A percentile compares a stretch with the other conserved stretches of the same genome.
Evolutionary conservation across 2,329 filamentous ascomycete genomes (phyloP).

Genomic region (Cladobotryum protrusum): DNA sequence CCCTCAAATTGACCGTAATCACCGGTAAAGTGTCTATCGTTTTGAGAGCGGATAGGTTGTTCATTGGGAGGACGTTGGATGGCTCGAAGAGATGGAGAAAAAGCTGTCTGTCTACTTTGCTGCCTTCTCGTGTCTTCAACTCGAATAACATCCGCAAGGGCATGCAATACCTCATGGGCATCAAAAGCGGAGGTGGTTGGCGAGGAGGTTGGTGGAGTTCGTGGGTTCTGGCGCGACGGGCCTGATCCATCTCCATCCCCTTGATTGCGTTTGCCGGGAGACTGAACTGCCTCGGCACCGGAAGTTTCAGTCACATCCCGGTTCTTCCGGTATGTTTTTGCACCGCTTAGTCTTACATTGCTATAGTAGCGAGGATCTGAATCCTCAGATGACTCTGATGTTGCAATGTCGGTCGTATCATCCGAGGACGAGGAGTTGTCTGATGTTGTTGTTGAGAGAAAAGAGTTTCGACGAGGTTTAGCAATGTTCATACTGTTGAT

Average conservation of each 20-base stretch:
- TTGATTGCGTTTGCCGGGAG: not conserved
- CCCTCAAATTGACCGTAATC: too few species aligned
- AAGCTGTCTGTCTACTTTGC: not conserved
- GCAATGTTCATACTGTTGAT: not conserved
- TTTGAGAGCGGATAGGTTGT: too few species aligned
- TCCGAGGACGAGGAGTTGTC: not conserved
- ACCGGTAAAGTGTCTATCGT: too few species aligned
- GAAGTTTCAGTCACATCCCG: not conserved
- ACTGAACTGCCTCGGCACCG: not conserved
- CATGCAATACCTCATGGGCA: not conserved
- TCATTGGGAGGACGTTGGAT: too few species aligned
- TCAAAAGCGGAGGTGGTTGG: not conserved
- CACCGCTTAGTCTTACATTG: not conserved
- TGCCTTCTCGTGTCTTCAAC: not conserved
- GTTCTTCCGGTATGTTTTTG: not conserved
- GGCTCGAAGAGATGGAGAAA: too few species aligned
- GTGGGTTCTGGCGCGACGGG: not conserved
- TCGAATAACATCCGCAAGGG: not conserved
- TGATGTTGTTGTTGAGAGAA: not conserved
- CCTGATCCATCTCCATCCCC: not conserved
- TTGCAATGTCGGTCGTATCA: not conserved
- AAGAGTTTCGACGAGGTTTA: not conserved
- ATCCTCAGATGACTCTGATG: not conserved
- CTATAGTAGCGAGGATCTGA: not conserved
- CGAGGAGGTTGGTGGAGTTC: conserved; percentile 2